Conservation (phyloP, 2,329 filamentous ascomycete genomes). For the Periconia sp. region DNA sequence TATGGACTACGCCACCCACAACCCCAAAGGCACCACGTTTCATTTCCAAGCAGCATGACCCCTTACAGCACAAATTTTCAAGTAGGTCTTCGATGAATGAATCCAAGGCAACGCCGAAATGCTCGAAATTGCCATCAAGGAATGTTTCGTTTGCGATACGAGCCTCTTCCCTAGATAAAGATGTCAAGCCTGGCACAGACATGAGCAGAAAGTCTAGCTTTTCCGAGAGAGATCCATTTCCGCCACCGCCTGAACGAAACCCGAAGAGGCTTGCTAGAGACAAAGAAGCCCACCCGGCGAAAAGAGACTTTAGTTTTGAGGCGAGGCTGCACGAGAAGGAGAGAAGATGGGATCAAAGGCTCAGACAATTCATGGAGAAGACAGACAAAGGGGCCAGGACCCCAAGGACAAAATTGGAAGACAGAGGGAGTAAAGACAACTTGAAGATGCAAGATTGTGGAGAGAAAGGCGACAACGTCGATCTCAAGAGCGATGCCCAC, state of each 20-base stretch:
- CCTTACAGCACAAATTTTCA: no score
- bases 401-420: neutral
- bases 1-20: constrained; percentile 23
- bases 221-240: constrained; percentile 4
- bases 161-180: neutral
- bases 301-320: constrained; percentile 9
- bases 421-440: neutral
- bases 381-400: no score
- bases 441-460: neutral
- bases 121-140: neutral
- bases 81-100: no score
- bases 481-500: neutral
- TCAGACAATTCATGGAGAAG: neutral
- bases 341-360: neutral
- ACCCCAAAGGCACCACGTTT: constrained; percentile 7
- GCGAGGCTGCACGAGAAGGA: constrained; percentile 6
- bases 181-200: neutral
- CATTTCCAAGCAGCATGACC: no score
- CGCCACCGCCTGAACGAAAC: constrained; percentile 5
- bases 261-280: no score
- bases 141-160: constrained; percentile 1
- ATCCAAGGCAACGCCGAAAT: no score
- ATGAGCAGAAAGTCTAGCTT: neutral
- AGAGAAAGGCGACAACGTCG: neutral
- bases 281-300: no score